Base-by-base conservation (phyloP, 2,329 filamentous ascomycete genomes). In the Berkeleyomyces rouxiae region DNA sequence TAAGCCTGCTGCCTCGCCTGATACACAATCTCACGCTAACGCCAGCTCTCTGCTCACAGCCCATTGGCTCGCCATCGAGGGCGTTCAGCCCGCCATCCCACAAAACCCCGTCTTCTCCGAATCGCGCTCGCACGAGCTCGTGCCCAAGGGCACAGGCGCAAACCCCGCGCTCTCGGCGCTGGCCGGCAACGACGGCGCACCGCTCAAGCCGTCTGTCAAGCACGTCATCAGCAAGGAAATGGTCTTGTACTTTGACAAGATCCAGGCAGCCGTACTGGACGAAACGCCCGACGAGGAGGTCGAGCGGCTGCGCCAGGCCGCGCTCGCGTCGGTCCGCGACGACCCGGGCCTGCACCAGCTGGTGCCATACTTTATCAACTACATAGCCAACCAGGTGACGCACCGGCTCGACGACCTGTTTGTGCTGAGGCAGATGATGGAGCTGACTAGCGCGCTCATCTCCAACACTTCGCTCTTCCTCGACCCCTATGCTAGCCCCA, bases 41-140 rank as follows among this genome's bases (percentile, higher is more conserved):
- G 36, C 11, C 42, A 61, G 44, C 9, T 58, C 63, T 68, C 42
- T 69, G 68, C 42, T 66, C 55, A 13, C 70, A 91, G 93, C 89
- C 65, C 93, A 99, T 74, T 99, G 93, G 92, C 84, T 97, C 65
- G 91, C 93, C 31, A 90, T 99, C 58, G 93, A 99, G 78, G 93
- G 93, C 64, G 93, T 97, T 37, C 92, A 99, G 72, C 93, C 93
- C 1, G 88, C 90, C 0, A 96, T 97, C 68, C 90, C 92, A 1
- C 92, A 97, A 73, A 99, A 99, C 72, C 93, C 93, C 5, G 93
- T 90, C 1, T 85, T 87, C 4, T 84, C 85, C 70, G 91, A 96
- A 72, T 85, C 89, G 39, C 82, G 89, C 65, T 84, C 87, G 60
- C 87, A 91, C 70, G 91, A 96, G 69, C 80, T 96, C 39, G 79